These are phyloP conservation scores for Macrotyloma uniflorum DNA, from an alignment of 306 rosid genomes.

Conservation along the genomic window DNA sequence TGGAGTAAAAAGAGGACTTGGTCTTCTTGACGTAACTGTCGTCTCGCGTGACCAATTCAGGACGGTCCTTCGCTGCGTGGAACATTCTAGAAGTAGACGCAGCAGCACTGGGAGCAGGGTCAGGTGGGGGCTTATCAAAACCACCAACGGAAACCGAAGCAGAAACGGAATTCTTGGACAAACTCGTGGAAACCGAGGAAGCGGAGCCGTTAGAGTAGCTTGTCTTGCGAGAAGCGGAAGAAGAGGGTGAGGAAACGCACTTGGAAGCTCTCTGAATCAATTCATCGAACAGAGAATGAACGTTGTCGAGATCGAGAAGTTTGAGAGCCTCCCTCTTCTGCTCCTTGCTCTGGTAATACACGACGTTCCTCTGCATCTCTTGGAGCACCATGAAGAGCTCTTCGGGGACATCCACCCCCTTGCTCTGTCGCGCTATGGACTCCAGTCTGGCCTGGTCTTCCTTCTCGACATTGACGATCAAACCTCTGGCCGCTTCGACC, in stretches of 20 bases:
- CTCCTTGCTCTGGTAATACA: slow-evolving; percentile 59
- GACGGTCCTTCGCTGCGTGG: slow-evolving; percentile 42
- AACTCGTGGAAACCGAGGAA: slow-evolving; percentile 20
- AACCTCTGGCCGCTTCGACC: slow-evolving; percentile 69
- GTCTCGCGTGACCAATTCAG: slow-evolving; percentile 61
- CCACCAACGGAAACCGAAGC: slow-evolving; percentile 42
- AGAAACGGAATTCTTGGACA: slow-evolving; percentile 31
- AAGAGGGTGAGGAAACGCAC: slow-evolving; percentile 58
- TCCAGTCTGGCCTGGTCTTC: slow-evolving; percentile 72
- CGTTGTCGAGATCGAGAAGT: slow-evolving; percentile 73
- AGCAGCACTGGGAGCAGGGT: slow-evolving; percentile 34
- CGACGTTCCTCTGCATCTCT: slow-evolving; percentile 71
- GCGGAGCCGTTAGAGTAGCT: slow-evolving; percentile 41
- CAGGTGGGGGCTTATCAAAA: slow-evolving; percentile 31
- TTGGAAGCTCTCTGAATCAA: slow-evolving; percentile 80
- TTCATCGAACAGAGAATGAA: slow-evolving; percentile 70
- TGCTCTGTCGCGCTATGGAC: slow-evolving; percentile 55
- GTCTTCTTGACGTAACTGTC: slow-evolving; percentile 69
- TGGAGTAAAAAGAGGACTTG: slow-evolving; percentile 53
- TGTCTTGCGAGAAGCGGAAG: slow-evolving; percentile 29
- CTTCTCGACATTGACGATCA: slow-evolving; percentile 63
- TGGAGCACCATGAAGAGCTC: slow-evolving; percentile 73
- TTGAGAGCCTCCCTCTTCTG: slow-evolving; percentile 71
- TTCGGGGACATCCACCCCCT: slow-evolving; percentile 59
- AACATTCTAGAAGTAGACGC: slow-evolving; percentile 40